phyloP scores from a whole-genome alignment of 495 filamentous ascomycete genomes.

The Neurospora tetraspora region DNA sequence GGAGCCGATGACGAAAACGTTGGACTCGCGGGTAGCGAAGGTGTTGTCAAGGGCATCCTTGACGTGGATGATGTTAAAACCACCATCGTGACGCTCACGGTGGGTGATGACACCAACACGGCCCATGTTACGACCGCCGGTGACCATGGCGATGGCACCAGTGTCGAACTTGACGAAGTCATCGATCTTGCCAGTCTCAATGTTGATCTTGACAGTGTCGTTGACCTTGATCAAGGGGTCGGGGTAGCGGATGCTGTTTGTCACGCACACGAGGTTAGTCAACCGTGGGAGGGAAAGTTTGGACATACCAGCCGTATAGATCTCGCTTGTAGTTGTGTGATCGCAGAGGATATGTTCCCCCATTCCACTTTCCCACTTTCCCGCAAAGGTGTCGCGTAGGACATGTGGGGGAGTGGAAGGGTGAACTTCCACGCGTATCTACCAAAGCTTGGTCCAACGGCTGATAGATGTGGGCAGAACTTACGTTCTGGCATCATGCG shows the following conservation, averaged over 20 bases:
- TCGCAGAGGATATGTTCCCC: neutral
- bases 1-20: slow-evolving; percentile 95
- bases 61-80: slow-evolving; percentile 99
- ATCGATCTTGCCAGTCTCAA: slow-evolving; percentile 89
- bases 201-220: slow-evolving; percentile 98
- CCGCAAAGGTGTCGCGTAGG: neutral
- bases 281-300: slow-evolving; percentile 8
- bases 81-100: slow-evolving; percentile 98
- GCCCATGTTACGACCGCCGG: slow-evolving; percentile 98
- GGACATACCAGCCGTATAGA: slow-evolving; percentile 40
- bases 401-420: slow-evolving; percentile 3
- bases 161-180: slow-evolving; percentile 98
- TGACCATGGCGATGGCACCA: slow-evolving; percentile 93
- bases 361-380: neutral
- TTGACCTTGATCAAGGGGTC: slow-evolving; percentile 98
- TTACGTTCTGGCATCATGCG: slow-evolving; percentile 99
- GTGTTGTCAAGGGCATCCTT: slow-evolving; percentile 99
- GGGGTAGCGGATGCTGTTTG: slow-evolving; percentile 87
- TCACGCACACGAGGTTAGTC: slow-evolving; percentile 28
- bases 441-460: slow-evolving; percentile 99
- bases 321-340: slow-evolving; percentile 12
- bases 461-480: slow-evolving; percentile 92
- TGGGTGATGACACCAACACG: slow-evolving; percentile 99
- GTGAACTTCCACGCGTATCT: slow-evolving; percentile 37
- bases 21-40: slow-evolving; percentile 95